Conservation (phyloP, 805 yeast genomes). For the Dipodascopsis uninucleata region DNA sequence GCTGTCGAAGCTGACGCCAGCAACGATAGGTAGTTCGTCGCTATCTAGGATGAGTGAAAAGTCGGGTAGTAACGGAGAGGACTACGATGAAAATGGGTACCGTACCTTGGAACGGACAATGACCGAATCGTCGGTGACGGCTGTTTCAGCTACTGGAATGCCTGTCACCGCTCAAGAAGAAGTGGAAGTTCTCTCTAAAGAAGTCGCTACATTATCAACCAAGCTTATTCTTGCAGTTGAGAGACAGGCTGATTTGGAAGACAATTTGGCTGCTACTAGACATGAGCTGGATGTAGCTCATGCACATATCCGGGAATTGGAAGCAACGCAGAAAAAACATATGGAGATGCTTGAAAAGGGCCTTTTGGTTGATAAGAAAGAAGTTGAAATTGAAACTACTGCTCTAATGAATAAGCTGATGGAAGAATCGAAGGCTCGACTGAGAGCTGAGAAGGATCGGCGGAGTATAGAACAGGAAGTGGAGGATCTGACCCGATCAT, state of each 20-base stretch:
- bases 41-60: not conserved
- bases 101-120: not conserved
- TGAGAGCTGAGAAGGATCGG: conserved; percentile 56
- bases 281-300: conserved; percentile 18
- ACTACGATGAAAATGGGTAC: not conserved
- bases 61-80: not conserved
- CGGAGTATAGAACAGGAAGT: conserved; percentile 64
- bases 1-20: conserved; percentile 13
- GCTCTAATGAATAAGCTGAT: conserved; percentile 38
- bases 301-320: conserved; percentile 17
- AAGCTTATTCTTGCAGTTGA: conserved; percentile 32
- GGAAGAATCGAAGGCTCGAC: conserved; percentile 36
- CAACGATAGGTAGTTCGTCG: not conserved
- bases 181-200: conserved; percentile 19
- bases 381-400: conserved; percentile 31
- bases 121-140: not conserved
- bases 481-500: conserved; percentile 70
- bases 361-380: conserved; percentile 33
- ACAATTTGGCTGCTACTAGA: conserved; percentile 21
- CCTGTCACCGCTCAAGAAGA: conserved; percentile 17
- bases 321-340: conserved; percentile 13
- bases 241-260: conserved; percentile 32
- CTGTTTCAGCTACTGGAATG: conserved; percentile 9
- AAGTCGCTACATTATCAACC: conserved; percentile 29
- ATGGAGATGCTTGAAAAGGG: conserved; percentile 17